A percentile compares a stretch with the other conserved stretches of the same genome.
Evolutionary conservation across 2,329 filamentous ascomycete genomes (phyloP).

Genomic region (Microcyclospora tardicrescens): DNA sequence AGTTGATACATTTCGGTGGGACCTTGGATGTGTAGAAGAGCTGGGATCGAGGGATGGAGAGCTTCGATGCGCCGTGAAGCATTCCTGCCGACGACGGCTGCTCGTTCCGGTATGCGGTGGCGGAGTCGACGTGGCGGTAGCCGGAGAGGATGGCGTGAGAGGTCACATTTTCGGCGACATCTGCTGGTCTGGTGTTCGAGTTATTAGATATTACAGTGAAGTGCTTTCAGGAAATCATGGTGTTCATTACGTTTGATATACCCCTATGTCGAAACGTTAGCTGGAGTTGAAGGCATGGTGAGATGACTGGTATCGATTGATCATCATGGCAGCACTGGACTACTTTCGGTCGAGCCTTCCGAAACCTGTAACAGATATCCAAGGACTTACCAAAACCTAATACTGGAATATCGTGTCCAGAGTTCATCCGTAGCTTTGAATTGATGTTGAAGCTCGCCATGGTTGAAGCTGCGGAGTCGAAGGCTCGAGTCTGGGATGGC

Average conservation of each 20-base stretch:
- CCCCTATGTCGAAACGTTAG: constrained; percentile 8
- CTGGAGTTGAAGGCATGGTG: background rate
- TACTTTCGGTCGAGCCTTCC: background rate
- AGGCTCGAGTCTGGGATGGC: constrained; percentile 1
- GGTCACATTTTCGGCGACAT: constrained; percentile 45
- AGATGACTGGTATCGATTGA: background rate
- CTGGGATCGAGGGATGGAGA: constrained; percentile 39
- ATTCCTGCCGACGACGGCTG: constrained; percentile 41
- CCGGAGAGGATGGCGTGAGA: constrained; percentile 43
- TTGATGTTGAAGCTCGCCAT: constrained; percentile 35
- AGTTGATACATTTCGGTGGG: constrained; percentile 40
- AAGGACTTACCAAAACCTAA: constrained; percentile 45
- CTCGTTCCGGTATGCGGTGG: constrained; percentile 47
- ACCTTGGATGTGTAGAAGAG: constrained; percentile 54
- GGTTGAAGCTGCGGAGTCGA: constrained; percentile 8
- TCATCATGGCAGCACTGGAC: too few relatives aligned
- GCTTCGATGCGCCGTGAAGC: constrained; percentile 21
- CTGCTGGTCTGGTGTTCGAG: constrained; percentile 35
- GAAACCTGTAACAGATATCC: background rate
- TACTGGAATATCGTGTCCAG: constrained; percentile 48
- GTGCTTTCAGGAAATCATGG: constrained; percentile 1
- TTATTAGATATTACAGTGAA: background rate
- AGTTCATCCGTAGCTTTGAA: constrained; percentile 41
- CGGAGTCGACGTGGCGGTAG: constrained; percentile 49
- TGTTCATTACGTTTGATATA: constrained; percentile 21